phyloP scores from a whole-genome alignment of 495 filamentous ascomycete genomes.

The Talaromyces borbonicus region DNA sequence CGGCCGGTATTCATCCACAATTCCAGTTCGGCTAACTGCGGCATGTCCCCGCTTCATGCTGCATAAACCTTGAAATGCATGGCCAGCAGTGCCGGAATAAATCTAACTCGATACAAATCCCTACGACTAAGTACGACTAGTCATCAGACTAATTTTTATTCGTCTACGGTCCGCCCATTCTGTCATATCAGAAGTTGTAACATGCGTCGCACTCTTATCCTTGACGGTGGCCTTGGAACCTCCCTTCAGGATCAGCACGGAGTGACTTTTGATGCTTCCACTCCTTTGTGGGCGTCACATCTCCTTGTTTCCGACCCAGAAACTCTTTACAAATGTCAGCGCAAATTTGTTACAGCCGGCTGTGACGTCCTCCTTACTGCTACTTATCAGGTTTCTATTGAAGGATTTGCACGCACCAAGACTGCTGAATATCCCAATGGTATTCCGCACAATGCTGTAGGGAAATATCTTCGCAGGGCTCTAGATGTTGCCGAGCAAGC shows the following conservation, averaged over 20 bases:
- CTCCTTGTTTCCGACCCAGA: conserved; percentile 40
- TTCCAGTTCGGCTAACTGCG: too few species aligned
- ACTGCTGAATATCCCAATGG: conserved; percentile 14
- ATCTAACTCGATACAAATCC: too few species aligned
- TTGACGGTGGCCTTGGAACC: conserved; percentile 60
- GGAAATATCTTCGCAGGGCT: conserved; percentile 8
- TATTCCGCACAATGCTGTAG: conserved; percentile 16
- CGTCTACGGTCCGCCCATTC: too few species aligned
- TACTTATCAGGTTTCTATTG: conserved; percentile 51
- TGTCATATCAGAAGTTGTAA: too few species aligned
- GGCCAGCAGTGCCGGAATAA: too few species aligned
- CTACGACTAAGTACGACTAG: too few species aligned
- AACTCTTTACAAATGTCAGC: conserved; percentile 43
- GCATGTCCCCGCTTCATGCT: too few species aligned
- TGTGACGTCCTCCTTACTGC: conserved; percentile 52
- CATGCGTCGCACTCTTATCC: conserved; percentile 43
- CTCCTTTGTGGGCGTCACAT: conserved; percentile 58
- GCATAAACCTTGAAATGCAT: too few species aligned
- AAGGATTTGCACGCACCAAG: conserved; percentile 40
- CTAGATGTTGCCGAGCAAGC: conserved; percentile 9
- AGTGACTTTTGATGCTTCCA: conserved; percentile 35
- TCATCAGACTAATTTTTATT: too few species aligned
- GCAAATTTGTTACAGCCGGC: conserved; percentile 40
- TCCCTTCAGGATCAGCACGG: conserved; percentile 46
- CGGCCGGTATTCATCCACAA: too few species aligned